A percentile compares a stretch with the other conserved stretches of the same genome.
Evolutionary conservation across 768 basidiomycete species (phyloP).

Genomic region (Tulasnella sp.): DNA sequence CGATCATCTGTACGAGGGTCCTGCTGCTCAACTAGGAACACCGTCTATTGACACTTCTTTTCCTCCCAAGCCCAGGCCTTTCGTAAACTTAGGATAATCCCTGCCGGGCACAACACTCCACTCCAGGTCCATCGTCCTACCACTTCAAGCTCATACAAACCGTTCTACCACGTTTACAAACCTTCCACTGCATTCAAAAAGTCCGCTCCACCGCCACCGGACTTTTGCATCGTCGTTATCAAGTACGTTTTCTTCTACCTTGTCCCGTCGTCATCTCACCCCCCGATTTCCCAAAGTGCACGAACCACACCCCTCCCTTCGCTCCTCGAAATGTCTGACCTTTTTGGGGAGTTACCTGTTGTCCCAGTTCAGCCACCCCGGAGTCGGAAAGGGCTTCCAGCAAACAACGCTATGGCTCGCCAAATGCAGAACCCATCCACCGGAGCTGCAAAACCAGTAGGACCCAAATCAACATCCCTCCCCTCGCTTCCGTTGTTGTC

Average conservation of each 20-base stretch:
- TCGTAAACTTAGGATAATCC: slow-evolving; percentile 66
- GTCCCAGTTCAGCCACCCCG: neutral
- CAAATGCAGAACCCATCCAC: too few relatives aligned
- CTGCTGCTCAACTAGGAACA: too few relatives aligned
- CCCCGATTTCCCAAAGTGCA: slow-evolving; percentile 50
- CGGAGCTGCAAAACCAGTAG: too few relatives aligned
- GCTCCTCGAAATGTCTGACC: slow-evolving; percentile 55
- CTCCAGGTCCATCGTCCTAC: slow-evolving; percentile 29
- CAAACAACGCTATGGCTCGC: too few relatives aligned
- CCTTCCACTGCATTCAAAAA: slow-evolving; percentile 77
- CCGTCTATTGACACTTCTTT: too few relatives aligned
- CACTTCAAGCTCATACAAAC: slow-evolving; percentile 47
- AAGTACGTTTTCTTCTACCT: slow-evolving; percentile 41
- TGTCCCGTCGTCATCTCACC: neutral
- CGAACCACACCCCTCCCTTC: slow-evolving; percentile 73
- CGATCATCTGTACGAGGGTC: slow-evolving; percentile 29
- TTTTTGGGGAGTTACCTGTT: slow-evolving; percentile 37
- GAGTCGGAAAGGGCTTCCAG: too few relatives aligned
- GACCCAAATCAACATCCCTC: too few relatives aligned
- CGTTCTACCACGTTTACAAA: slow-evolving; percentile 88
- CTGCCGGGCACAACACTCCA: slow-evolving; percentile 46
- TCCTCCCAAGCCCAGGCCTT: too few relatives aligned
- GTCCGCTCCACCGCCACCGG: slow-evolving; percentile 61
- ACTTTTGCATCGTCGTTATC: slow-evolving; percentile 77
- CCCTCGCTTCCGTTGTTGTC: slow-evolving; percentile 7